phyloP scores from a whole-genome alignment of 1,284 basidiomycete species.

The Apiotrichum porosum region DNA sequence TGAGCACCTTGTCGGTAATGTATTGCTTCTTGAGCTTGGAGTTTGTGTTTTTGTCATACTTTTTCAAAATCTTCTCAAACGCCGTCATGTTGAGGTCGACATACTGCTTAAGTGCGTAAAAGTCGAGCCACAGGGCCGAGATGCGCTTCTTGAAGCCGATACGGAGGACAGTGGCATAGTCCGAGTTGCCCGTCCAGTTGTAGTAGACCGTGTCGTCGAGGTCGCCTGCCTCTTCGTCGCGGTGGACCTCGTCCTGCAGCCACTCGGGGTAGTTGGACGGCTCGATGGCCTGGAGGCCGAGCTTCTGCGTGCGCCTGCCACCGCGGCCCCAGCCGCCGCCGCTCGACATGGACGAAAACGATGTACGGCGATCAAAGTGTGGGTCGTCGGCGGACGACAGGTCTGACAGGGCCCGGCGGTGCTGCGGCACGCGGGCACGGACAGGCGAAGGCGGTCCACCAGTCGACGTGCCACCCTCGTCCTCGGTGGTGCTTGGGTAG shows the following conservation, averaged over 20 bases:
- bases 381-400: slow-evolving; percentile 23
- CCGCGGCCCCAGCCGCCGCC: neutral
- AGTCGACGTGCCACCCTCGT: neutral
- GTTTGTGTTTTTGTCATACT: slow-evolving; percentile 95
- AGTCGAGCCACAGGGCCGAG: slow-evolving; percentile 75
- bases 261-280: slow-evolving; percentile 29
- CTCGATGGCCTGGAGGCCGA: slow-evolving; percentile 32
- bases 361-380: slow-evolving; percentile 32
- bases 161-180: slow-evolving; percentile 83
- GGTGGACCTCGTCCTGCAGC: slow-evolving; percentile 13
- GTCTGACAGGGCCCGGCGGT: slow-evolving; percentile 27
- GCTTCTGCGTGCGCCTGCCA: slow-evolving; percentile 2
- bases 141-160: slow-evolving; percentile 89
- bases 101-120: slow-evolving; percentile 84
- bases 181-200: slow-evolving; percentile 74
- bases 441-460: slow-evolving; percentile 7
- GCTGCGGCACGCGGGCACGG: slow-evolving; percentile 4
- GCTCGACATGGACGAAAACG: slow-evolving; percentile 24
- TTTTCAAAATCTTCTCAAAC: slow-evolving; percentile 94
- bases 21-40: slow-evolving; percentile 80
- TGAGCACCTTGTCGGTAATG: slow-evolving; percentile 69
- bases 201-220: slow-evolving; percentile 22
- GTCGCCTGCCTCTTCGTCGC: slow-evolving; percentile 6
- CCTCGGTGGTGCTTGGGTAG: neutral
- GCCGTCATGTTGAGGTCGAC: slow-evolving; percentile 91